Evolutionary conservation across 495 filamentous ascomycete genomes (phyloP).

Genomic region (Aspergillus conjunctus): DNA sequence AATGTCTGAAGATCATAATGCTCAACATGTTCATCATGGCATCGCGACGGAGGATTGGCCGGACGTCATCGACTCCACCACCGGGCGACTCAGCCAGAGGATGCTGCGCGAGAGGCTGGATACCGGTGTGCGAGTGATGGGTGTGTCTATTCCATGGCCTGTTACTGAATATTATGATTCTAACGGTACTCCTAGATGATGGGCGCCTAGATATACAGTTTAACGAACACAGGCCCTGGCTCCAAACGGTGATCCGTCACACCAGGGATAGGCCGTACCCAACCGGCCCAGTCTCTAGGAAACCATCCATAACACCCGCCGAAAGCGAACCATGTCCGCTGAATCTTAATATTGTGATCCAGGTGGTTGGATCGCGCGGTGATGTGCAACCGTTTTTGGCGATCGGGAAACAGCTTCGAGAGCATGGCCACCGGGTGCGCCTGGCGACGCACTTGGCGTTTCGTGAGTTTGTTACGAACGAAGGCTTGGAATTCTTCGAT

Average conservation of each 20-base stretch:
- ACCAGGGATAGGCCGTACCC: slow-evolving; percentile 65
- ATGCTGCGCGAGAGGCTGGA: slow-evolving; percentile 17
- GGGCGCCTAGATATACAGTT: slow-evolving; percentile 78
- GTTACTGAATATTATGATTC: neutral
- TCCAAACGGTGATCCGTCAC: slow-evolving; percentile 62
- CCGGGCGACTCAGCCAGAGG: slow-evolving; percentile 6
- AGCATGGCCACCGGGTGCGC: slow-evolving; percentile 73
- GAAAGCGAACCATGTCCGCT: slow-evolving; percentile 59
- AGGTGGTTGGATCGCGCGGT: slow-evolving; percentile 77
- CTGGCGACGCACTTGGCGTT: slow-evolving; percentile 77
- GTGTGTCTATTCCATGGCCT: slow-evolving; percentile 12
- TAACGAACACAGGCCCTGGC: slow-evolving; percentile 60
- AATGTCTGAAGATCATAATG: slow-evolving; percentile 8
- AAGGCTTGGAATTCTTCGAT: slow-evolving; percentile 75
- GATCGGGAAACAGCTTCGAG: slow-evolving; percentile 63
- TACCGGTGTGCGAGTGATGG: slow-evolving; percentile 28
- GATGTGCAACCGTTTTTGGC: slow-evolving; percentile 78
- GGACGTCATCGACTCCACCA: neutral
- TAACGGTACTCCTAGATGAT: slow-evolving; percentile 45
- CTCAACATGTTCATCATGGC: slow-evolving; percentile 2
- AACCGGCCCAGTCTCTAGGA: slow-evolving; percentile 28
- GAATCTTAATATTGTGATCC: slow-evolving; percentile 72
- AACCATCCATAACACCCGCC: slow-evolving; percentile 34
- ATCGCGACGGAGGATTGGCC: slow-evolving; percentile 15
- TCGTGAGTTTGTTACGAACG: slow-evolving; percentile 65